These are phyloP conservation scores for Tephrocybe sp. DNA, from an alignment of 768 basidiomycete species.

Conservation along the genomic window DNA sequence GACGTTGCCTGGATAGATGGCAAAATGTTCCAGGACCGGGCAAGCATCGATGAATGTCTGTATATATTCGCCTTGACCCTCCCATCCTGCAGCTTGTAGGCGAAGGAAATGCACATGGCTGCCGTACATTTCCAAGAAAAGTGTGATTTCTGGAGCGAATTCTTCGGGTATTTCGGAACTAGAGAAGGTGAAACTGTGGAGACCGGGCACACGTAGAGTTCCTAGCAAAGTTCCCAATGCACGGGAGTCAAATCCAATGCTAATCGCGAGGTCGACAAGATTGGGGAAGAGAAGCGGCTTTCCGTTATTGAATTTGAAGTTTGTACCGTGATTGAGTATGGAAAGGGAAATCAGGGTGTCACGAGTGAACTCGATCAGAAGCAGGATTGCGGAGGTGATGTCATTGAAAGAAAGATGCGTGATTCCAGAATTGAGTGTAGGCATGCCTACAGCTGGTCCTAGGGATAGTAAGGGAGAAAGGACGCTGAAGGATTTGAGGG, in stretches of 20 bases:
- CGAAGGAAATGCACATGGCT: background rate
- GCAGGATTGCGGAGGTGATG: background rate
- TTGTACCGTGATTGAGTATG: background rate
- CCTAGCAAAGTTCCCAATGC: background rate
- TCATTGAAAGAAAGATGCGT: background rate
- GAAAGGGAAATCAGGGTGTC: background rate
- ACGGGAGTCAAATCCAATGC: background rate
- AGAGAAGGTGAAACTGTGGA: background rate
- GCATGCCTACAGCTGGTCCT: too few species aligned
- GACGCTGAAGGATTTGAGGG: too few species aligned
- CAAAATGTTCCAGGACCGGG: background rate
- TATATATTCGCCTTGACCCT: background rate
- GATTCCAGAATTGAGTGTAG: background rate
- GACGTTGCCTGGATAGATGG: background rate
- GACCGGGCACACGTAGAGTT: background rate
- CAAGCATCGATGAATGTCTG: background rate
- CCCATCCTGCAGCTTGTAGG: background rate
- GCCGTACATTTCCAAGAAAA: background rate
- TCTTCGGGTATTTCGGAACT: too few species aligned
- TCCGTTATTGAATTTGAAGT: background rate
- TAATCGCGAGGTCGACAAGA: background rate
- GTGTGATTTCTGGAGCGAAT: background rate
- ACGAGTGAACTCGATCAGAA: background rate
- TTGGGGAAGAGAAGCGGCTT: background rate
- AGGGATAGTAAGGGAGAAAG: too few species aligned